Conservation (phyloP, 306 rosid species). For the Ormosia semicastrata region DNA sequence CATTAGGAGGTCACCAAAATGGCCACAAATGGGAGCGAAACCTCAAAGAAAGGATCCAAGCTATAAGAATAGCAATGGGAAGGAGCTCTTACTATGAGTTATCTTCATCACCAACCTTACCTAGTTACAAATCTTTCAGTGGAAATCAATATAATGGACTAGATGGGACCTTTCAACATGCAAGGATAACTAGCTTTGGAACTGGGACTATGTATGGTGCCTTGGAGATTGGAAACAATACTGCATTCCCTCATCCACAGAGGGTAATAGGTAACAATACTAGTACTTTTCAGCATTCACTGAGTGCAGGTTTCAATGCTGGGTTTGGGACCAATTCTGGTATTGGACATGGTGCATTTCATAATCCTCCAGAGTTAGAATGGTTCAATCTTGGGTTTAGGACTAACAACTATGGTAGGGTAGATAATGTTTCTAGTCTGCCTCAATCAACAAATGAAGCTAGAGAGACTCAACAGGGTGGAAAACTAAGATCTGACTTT, state of each 20-base stretch:
- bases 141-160: neutral
- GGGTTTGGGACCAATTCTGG: neutral
- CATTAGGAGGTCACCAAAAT: slow-evolving; percentile 19
- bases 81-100: no score
- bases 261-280: neutral
- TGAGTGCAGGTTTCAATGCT: neutral
- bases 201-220: neutral
- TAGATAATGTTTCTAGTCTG: no score
- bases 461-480: neutral
- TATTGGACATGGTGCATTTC: neutral
- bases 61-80: neutral
- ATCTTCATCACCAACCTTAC: neutral
- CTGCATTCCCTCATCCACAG: neutral
- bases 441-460: neutral
- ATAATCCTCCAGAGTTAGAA: neutral
- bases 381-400: neutral
- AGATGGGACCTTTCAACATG: neutral
- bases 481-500: neutral
- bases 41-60: neutral
- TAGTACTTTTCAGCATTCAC: neutral
- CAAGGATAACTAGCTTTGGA: neutral
- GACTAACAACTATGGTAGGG: neutral
- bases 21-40: neutral
- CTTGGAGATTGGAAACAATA: no score
- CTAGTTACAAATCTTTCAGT: neutral